Evolutionary conservation across 2,329 filamentous ascomycete genomes (phyloP), one percentile per base, ranked within the genome.

Genomic region (Xylariales sp.): DNA sequence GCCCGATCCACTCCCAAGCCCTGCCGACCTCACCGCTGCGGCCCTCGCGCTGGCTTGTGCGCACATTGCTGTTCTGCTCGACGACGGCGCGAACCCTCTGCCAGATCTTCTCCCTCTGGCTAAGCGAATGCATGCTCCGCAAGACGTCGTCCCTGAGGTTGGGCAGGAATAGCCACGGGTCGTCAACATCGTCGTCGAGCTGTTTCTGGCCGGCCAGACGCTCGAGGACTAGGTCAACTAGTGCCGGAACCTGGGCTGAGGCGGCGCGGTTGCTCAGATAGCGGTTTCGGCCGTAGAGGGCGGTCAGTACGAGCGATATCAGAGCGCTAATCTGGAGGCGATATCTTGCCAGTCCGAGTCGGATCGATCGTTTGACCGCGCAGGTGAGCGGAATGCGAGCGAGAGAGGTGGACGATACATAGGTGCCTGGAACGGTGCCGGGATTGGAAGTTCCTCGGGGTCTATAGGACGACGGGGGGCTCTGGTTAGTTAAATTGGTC

Each of bases 81-180:
- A 98, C 90, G 39, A 97, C 84, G 38, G 73, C 78, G 51, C 81
- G 78, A 15, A 98, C 93, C 37, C 80, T 80, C 49, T 81, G 76
- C 93, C 94, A 98, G 38, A 98, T 71, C 42, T 80, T 78, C 57
- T 93, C 85, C 27, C 93, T 76, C 53, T 89, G 79, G 7, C 74
- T 73, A 15, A 90, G 74, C 3, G 78, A 84, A 60, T 96, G 88
- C 46, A 95, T 82, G 20, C 84, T 79, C 15, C 91, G 76, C 28
- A 98, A 71, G 3, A 98, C 84, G 57, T 97, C 91, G 57, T 98
- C 93, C 45, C 93, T 76, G 40, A 98, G 69, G 59, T 97, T 93
- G 1, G 87, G 87, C 52, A 96, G 78, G 56, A 88, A 87, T 47
- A 98, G 78, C 67, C 86, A 95, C 1, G 82, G 74, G 47, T 96